phyloP scores from a whole-genome alignment of 75 land plant genomes.

The Pinus tabuliformis region DNA sequence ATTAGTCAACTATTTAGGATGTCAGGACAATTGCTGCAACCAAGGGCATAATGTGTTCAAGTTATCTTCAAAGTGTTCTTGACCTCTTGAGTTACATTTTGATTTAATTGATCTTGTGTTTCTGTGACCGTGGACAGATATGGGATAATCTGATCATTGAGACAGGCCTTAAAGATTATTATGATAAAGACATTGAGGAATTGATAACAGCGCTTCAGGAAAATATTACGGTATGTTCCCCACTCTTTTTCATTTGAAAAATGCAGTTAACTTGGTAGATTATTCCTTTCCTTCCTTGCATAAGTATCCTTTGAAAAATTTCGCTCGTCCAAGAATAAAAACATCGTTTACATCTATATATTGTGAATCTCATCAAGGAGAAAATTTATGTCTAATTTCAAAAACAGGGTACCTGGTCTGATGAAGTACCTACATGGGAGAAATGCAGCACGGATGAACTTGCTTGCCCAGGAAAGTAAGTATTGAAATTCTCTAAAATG shows the following conservation, averaged over 20 bases:
- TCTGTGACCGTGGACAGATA: conserved; percentile 14
- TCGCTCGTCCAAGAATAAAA: background rate
- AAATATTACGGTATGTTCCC: conserved; percentile 45
- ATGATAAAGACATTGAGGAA: conserved; percentile 10
- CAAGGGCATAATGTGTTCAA: background rate
- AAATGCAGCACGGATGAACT: conserved; percentile 26
- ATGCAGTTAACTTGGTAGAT: background rate
- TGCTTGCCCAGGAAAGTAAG: conserved; percentile 63
- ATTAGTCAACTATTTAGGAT: background rate
- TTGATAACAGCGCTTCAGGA: conserved; percentile 26
- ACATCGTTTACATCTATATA: background rate
- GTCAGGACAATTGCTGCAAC: background rate
- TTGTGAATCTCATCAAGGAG: background rate
- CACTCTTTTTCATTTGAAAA: background rate
- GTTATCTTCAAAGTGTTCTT: no score
- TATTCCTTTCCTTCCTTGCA: background rate
- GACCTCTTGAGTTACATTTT: no score
- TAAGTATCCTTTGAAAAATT: background rate
- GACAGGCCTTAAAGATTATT: conserved; percentile 28
- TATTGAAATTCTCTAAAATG: background rate
- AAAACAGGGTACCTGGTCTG: conserved; percentile 23
- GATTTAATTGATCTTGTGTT: no score
- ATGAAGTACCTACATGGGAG: conserved; percentile 37
- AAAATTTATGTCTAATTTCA: background rate
- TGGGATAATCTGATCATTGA: conserved; percentile 52